Evolutionary conservation across 768 basidiomycete species (phyloP).

Genomic region (Austroboletus festivus): DNA sequence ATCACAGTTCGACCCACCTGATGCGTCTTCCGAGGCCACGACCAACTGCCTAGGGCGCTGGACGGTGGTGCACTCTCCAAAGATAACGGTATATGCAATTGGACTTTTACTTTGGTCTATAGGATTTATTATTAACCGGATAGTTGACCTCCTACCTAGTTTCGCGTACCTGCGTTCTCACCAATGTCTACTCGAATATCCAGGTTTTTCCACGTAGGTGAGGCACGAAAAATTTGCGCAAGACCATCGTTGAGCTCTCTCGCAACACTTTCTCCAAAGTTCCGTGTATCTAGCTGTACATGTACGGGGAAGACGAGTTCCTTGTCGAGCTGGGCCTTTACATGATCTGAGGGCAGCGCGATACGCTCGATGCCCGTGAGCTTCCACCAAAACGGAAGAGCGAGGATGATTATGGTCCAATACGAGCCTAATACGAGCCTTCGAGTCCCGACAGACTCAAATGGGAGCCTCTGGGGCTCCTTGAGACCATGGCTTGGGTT

Average conservation of each 20-base stretch:
- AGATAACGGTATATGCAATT: conserved; percentile 20
- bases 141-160: neutral
- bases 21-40: conserved; percentile 24
- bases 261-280: conserved; percentile 18
- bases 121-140: conserved; percentile 6
- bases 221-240: conserved; percentile 10
- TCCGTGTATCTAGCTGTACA: conserved; percentile 38
- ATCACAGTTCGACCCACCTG: conserved; percentile 23
- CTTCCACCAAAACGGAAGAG: conserved; percentile 90
- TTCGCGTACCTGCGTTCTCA: conserved; percentile 35
- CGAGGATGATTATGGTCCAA: conserved; percentile 72
- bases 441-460: conserved; percentile 48
- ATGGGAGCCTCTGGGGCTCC: conserved; percentile 51
- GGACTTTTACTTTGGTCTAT: conserved; percentile 12
- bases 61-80: conserved; percentile 26
- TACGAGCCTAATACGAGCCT: conserved; percentile 70
- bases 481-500: conserved; percentile 23
- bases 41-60: conserved; percentile 17
- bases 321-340: conserved; percentile 49
- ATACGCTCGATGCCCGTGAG: conserved; percentile 88
- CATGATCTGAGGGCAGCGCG: conserved; percentile 60
- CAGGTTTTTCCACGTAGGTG: conserved; percentile 44
- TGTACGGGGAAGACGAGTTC: conserved; percentile 42
- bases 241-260: conserved; percentile 29
- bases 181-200: conserved; percentile 33